A percentile compares a stretch with the other conserved stretches of the same genome.
phyloP scores from a whole-genome alignment of 2,329 filamentous ascomycete genomes.

The Drechmeria coniospora region DNA sequence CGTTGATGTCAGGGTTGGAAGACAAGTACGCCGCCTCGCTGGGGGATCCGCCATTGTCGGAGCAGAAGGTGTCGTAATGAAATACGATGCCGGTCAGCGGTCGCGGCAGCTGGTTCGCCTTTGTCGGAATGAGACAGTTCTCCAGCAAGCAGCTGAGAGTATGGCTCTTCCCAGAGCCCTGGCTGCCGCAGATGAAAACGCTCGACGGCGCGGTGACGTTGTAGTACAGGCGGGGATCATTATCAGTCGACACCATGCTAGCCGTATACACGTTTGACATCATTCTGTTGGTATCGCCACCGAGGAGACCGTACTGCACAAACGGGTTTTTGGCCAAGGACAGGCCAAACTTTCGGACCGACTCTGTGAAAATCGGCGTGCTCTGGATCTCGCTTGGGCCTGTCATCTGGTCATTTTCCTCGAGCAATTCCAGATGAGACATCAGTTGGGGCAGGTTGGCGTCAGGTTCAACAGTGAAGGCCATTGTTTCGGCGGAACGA shows the following conservation, averaged over 20 bases:
- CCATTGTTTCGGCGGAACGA: too few relatives aligned
- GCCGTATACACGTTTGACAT: background rate
- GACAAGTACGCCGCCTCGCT: conserved; percentile 46
- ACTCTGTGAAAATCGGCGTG: conserved; percentile 8
- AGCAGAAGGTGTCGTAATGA: conserved; percentile 44
- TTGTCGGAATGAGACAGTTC: conserved; percentile 34
- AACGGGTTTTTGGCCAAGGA: background rate
- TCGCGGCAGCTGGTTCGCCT: conserved; percentile 27
- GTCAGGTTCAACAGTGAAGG: background rate
- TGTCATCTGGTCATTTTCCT: background rate
- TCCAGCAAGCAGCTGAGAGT: conserved; percentile 41
- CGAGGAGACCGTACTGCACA: conserved; percentile 9
- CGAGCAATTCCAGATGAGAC: conserved; percentile 4
- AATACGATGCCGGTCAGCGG: conserved; percentile 48
- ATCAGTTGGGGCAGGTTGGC: background rate
- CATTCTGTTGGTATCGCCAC: conserved; percentile 3
- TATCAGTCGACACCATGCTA: background rate
- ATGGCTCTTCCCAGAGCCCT: conserved; percentile 50
- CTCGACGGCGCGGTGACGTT: conserved; percentile 38
- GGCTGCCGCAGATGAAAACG: conserved; percentile 47
- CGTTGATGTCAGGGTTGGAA: conserved; percentile 23
- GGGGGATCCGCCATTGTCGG: conserved; percentile 28
- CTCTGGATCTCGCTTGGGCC: conserved; percentile 4
- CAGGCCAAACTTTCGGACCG: conserved; percentile 2
- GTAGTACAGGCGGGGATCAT: conserved; percentile 22